Evolutionary conservation across 495 filamentous ascomycete genomes (phyloP).

Genomic region (Podospora pseudocomata): DNA sequence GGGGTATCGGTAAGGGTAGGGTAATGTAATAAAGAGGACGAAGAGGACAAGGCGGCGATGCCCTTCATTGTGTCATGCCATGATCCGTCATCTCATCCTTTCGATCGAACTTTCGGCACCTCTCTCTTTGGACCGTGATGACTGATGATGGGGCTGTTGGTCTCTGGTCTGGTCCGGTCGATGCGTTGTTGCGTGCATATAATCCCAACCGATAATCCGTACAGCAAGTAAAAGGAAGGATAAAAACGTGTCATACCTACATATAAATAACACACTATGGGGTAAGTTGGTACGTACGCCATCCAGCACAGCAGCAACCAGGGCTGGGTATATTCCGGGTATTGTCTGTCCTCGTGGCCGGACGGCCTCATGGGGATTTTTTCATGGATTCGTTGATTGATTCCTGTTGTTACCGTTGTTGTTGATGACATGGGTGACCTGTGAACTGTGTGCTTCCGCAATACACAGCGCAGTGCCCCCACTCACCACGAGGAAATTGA

Average conservation of each 20-base stretch:
- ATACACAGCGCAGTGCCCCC: not conserved
- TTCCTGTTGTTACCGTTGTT: not conserved
- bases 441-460: not conserved
- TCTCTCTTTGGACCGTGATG: not conserved
- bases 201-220: not conserved
- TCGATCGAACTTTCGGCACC: not conserved
- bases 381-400: not conserved
- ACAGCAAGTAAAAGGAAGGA: not conserved
- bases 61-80: not conserved
- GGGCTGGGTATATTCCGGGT: not conserved
- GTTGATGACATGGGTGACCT: not conserved
- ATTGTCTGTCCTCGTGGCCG: not conserved
- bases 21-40: not conserved
- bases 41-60: not conserved
- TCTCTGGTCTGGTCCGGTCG: no score
- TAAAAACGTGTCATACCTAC: not conserved
- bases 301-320: not conserved
- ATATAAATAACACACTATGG: not conserved
- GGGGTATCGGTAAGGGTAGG: not conserved
- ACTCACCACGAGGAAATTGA: not conserved
- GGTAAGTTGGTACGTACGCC: not conserved
- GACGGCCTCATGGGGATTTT: not conserved
- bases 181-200: not conserved
- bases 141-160: no score
- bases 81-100: no score